These are phyloP conservation scores for Saccharomyces hybrid DNA, from an alignment of 1,139 yeast species.

Conservation along the genomic window DNA sequence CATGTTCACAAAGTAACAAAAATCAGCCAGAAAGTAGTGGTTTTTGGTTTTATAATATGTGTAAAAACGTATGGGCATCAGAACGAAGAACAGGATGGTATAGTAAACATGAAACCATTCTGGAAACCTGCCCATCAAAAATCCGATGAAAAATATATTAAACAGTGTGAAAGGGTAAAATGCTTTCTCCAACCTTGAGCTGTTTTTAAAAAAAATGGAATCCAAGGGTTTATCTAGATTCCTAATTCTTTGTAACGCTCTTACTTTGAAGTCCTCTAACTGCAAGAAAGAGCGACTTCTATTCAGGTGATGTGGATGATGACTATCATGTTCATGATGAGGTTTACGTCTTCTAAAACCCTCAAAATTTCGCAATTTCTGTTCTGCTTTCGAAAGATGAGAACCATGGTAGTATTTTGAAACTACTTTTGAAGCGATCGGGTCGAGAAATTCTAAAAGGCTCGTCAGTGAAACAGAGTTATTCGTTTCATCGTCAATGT, in stretches of 20 bases:
- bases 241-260: conserved; percentile 15
- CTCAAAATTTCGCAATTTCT: not conserved
- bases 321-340: not conserved
- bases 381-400: not conserved
- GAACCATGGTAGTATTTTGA: not conserved
- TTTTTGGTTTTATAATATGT: conserved; percentile 71
- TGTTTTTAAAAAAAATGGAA: conserved; percentile 32
- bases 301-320: not conserved
- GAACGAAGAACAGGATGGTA: conserved; percentile 49
- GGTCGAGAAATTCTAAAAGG: conserved; percentile 6
- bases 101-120: conserved; percentile 70
- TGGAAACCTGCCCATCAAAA: conserved; percentile 72
- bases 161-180: conserved; percentile 73
- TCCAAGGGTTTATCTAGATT: conserved; percentile 21
- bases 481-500: not conserved
- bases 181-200: conserved; percentile 67
- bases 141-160: conserved; percentile 63
- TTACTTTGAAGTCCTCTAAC: conserved; percentile 16
- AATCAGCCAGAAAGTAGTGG: conserved; percentile 86
- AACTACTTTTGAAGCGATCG: conserved; percentile 4
- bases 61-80: conserved; percentile 82
- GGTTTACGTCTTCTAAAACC: not conserved
- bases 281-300: conserved; percentile 5
- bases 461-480: not conserved
- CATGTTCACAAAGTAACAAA: conserved; percentile 84